Evolutionary conservation across 805 yeast species (phyloP), one percentile per base, ranked within the genome.

Genomic region (Millerozyma acaciae): DNA sequence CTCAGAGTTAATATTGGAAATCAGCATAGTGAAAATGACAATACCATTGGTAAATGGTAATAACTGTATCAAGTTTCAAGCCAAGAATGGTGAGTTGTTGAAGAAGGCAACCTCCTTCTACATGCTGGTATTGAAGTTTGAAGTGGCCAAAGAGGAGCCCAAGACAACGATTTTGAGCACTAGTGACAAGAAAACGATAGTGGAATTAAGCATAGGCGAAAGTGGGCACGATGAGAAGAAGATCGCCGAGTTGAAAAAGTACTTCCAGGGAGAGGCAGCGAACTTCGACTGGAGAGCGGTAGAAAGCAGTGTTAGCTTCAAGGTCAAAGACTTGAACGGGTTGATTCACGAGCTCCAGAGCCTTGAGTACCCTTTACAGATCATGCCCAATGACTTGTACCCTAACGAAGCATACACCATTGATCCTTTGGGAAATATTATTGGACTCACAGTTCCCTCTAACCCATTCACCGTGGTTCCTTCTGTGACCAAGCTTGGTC

Each of bases 341-440:
- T 38, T 73, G 35, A 56, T 71, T 21, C 44, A 23, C 44, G 31
- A 50, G n/a, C 55, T 73, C 16, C 42, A 55, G 29, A 43, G 49
- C 10, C 42, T 47, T 4, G 47, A 59, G 1, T 40, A 48, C 28
- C 61, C 69, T 9, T 65, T 62, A 35, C 89, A 81, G 55, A 67
- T 75, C 16, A 66, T 72, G 46, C 96, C 97, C 4, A 78, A 80
- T 37, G 84, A 77, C 29, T 62, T 81, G 35, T 75, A 73, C 35
- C 95, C 96, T 4, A 70, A 74, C 44, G 95, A 86, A 56, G 65
- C 84, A 5, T 86, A 81, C 56, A 73, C 78, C 6, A 53, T 83
- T 16, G 97, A 90, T 55, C 97, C 97, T 6, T 62, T 88, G 42
- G 96, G 96, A 13, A 75, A 76, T 45, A 57, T 88, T 18, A 55